Conservation (phyloP, 208 protist species). For the Crithidia bombi region DNA sequence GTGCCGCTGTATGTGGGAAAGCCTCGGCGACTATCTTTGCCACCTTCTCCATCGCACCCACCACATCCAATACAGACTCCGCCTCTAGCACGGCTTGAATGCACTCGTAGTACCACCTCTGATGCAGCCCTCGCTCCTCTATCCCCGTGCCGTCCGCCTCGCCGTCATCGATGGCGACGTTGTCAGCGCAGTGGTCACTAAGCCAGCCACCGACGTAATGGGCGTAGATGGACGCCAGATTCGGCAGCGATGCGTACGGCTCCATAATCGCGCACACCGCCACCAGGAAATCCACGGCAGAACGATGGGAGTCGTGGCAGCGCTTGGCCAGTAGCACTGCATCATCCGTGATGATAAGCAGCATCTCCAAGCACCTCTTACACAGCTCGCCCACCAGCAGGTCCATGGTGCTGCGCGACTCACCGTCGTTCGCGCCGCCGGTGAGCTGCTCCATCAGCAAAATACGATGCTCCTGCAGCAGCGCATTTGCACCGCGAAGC, state of each 20-base stretch:
- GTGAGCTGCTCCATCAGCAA: slow-evolving; percentile 21
- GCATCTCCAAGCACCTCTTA: slow-evolving; percentile 55
- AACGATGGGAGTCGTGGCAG: slow-evolving; percentile 52
- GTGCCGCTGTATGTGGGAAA: background rate
- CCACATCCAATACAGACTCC: slow-evolving; percentile 45
- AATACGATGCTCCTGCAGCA: slow-evolving; percentile 57
- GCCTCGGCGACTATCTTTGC: slow-evolving; percentile 3
- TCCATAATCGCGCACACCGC: slow-evolving; percentile 71
- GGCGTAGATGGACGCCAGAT: slow-evolving; percentile 35
- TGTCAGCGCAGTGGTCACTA: slow-evolving; percentile 3
- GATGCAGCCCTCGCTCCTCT: background rate
- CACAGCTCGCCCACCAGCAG: slow-evolving; percentile 53
- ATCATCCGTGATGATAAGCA: slow-evolving; percentile 79
- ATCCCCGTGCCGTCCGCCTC: background rate
- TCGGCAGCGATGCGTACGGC: slow-evolving; percentile 54
- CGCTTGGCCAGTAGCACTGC: slow-evolving; percentile 46
- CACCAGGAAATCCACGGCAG: slow-evolving; percentile 63
- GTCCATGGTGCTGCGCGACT: slow-evolving; percentile 9
- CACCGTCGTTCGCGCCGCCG: slow-evolving; percentile 7
- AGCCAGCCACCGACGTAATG: slow-evolving; percentile 30
- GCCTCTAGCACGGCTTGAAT: slow-evolving; percentile 44
- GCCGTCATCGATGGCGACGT: background rate
- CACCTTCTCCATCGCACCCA: slow-evolving; percentile 48
- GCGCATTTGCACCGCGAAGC: slow-evolving; percentile 52
- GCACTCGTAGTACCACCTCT: slow-evolving; percentile 51